Evolutionary conservation across 2,329 filamentous ascomycete species (phyloP).

Genomic region (Pseudogymnoascus sp.): DNA sequence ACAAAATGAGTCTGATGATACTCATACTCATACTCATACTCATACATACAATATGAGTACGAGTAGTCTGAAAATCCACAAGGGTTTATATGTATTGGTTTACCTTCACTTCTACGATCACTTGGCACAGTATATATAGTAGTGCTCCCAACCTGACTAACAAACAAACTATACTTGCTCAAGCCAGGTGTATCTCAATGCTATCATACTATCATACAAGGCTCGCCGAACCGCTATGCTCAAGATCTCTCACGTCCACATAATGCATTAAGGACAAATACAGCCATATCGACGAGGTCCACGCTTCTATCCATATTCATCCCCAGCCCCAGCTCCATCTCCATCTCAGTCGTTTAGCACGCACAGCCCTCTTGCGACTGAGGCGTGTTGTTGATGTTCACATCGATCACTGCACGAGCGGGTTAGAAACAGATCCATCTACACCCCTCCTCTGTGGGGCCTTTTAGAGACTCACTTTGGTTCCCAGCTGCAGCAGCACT

Average conservation of each 20-base stretch:
- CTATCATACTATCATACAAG: slow-evolving; percentile 26
- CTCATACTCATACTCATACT: background rate
- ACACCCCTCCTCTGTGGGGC: slow-evolving; percentile 7
- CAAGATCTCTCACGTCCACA: slow-evolving; percentile 23
- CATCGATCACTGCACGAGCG: slow-evolving; percentile 69
- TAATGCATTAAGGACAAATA: slow-evolving; percentile 13
- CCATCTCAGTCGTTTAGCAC: slow-evolving; percentile 38
- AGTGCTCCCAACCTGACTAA: slow-evolving; percentile 20
- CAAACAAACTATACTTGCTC: slow-evolving; percentile 17
- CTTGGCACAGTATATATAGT: background rate
- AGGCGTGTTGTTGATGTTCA: slow-evolving; percentile 69
- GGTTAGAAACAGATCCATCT: background rate
- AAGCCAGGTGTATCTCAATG: slow-evolving; percentile 20
- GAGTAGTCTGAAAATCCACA: background rate
- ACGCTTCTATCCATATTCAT: background rate
- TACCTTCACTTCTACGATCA: background rate
- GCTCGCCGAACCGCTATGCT: slow-evolving; percentile 28
- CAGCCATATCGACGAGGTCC: slow-evolving; percentile 18
- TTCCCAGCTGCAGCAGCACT: slow-evolving; percentile 61
- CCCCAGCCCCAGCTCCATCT: background rate
- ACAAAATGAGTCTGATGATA: background rate
- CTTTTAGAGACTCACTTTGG: slow-evolving; percentile 57
- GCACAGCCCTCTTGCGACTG: slow-evolving; percentile 65
- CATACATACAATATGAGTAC: background rate
- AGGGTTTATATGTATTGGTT: background rate